Base-by-base conservation (phyloP, 768 basidiomycete genomes). In the Suillus bovinus region DNA sequence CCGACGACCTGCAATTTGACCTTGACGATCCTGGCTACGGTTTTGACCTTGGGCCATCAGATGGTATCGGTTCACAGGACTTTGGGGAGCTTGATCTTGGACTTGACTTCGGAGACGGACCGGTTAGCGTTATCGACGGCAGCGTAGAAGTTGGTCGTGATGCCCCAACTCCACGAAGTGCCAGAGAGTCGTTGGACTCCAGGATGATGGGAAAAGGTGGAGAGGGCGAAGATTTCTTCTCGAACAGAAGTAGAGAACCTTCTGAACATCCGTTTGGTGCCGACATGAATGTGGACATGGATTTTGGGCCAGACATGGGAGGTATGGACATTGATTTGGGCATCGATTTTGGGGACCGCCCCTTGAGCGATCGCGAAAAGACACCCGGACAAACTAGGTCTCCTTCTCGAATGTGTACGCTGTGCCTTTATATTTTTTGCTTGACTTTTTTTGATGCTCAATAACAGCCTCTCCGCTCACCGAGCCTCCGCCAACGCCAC, bases 31-130 rank as follows among this genome's bases (percentile, higher is more conserved):
- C 72, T 9, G 76, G 75, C 46, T 89, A 87, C 67, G 86, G 86
- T n/a, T 91, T 91, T 63, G 91, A 90, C 68, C 82, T 93, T 52
- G 91, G 89, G 4, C 88, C 88, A 17, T 84, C 85, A 0, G 90
- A 90, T 66, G 93, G 91, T 38, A 91, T 95, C 66, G 93, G 91
- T 24, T 94, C 93, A 3, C 90, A 93, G 71, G 92, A 92, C 71
- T 91, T 88, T 70, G 75, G 68, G 61, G 88, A 86, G 44, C 70
- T 90, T 33, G 91, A 93, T 71, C 79, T 94, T 33, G 92, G 89
- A 60, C 82, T 94, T 58, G 86, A 89, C 67, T 91, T 91, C 71
- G 93, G 86, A 52, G 90, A 86, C 63, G 84, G 84, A 49, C 79
- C 81, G 13, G 71, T 70, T 39, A 72, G 76, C 60, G 58, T 70